A percentile compares a stretch with the other conserved stretches of the same genome.
Conservation (phyloP, 257 asterid genomes). For the Solanum acaule region DNA sequence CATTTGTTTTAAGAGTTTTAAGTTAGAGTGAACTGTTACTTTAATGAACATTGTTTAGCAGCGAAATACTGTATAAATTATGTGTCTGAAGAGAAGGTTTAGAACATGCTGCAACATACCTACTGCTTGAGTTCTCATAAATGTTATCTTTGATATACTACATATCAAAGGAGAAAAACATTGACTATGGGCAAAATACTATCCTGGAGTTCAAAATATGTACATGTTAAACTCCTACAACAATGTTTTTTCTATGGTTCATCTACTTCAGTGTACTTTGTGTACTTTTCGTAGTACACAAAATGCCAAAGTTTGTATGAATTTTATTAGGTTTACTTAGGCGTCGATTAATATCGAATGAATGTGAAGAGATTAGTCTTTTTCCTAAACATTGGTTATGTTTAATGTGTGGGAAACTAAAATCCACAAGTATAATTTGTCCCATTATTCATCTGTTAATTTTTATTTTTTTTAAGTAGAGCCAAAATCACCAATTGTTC, state of each 20-base stretch:
- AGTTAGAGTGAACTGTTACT: constrained; percentile 2
- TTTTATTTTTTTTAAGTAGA: background rate
- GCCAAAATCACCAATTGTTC: background rate
- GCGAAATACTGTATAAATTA: constrained; percentile 16
- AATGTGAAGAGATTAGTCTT: background rate
- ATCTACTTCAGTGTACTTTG: background rate
- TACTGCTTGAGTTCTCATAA: background rate
- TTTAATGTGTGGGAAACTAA: background rate
- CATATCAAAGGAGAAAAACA: background rate
- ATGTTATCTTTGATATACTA: background rate
- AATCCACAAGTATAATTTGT: background rate
- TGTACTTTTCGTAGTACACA: background rate
- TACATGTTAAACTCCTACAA: background rate
- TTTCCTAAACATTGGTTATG: background rate
- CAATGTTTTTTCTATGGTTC: background rate
- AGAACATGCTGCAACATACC: background rate
- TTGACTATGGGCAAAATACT: background rate
- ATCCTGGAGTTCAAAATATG: background rate
- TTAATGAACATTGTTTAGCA: background rate
- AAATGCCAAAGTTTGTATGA: background rate
- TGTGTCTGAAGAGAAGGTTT: constrained; percentile 11
- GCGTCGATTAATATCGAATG: background rate
- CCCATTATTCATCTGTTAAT: background rate
- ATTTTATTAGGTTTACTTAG: background rate
- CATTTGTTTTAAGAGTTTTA: constrained; percentile 7